Evolutionary conservation across 2,329 filamentous ascomycete species (phyloP), one percentile per base, ranked within the genome.

Genomic region (Aspergillus candidus): DNA sequence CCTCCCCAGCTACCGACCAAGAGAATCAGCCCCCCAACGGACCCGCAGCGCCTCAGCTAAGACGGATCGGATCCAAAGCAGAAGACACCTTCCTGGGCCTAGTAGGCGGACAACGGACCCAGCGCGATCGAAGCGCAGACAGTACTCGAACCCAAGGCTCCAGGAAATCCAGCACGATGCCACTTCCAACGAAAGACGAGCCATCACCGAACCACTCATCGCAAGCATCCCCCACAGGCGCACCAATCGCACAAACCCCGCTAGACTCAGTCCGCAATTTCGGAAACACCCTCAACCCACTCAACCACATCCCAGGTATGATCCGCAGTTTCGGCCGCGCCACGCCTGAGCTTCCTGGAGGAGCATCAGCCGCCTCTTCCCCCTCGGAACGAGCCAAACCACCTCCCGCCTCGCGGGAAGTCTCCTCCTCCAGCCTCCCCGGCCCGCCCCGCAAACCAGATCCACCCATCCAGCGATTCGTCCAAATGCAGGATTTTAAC

Each of bases 251-350:
- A 7, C 54, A 57, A 48, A 82, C 83, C 3, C 82, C 85, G 11
- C 78, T 94, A 2, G 88, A 94, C 51, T 88, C 87, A 11, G 83
- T 94, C 72, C 82, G 86, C 43, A 91, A 79, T 61, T 76, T 94
- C 48, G 83, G 88, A 32, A 93, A 78, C 62, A 83, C 84, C 1
- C 72, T 94, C 30, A 94, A 94, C 57, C 88, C 88, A 3, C 83
- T 94, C 62, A 87, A 82, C 35, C 80, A 88, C 40, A 78, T 94
- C 40, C 81, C 84, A 7, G 76, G 82, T 30, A 88, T 93, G 61
- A 84, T 94, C 54, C 80, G 85, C 44, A 83, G 82, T 1, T 91
- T 94, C 56, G 86, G 87, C 18, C 67, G 69, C 36, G 63, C 52
- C 32, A 48, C 60, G 3, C 58, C 72, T 15, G 66, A 72, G 14